Evolutionary conservation across 208 protist genomes (phyloP), one percentile per base, ranked within the genome.

Genomic region (Crithidia mellificae): DNA sequence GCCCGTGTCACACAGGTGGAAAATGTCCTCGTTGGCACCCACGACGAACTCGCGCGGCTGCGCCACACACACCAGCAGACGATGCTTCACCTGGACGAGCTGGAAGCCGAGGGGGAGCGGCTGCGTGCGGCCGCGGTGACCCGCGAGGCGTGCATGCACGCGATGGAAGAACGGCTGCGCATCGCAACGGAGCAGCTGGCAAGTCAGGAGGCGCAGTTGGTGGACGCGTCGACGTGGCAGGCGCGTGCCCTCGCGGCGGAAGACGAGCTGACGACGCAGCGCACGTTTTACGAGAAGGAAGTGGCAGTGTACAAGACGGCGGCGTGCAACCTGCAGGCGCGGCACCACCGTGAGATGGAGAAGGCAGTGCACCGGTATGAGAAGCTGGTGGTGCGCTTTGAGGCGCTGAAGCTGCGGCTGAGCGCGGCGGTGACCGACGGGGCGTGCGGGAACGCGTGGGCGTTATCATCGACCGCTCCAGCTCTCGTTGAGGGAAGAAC

Each of bases 291-390:
- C 56, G 74, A 77, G 34, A 50, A 65, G n/a, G 73, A 85, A 68
- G 54, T 84, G 11, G 63, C 56, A 17, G 41, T 87, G 12, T 80
- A 77, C 34, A 81, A 83, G 53, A 80, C 59, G 17, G 80, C 84
- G 19, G 43, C 83, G 52, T 64, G 59, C 39, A 52, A 63, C 17
- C 46, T 87, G 57, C 84, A 87, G 69, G 47, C 72, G 15, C 27
- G 52, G 11, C 78, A 79, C 44, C 74, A 84, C 47, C 43, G 47
- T 0, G 84, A 84, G 50, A 57, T 78, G 44, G 46, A 49, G 46
- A 68, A 38, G 14, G 63, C 78, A 11, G 57, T 43, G 24, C 65
- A 54, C 41, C 57, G 68, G 50, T 52, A 81, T 32, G 73, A 85
- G 47, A 52, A 66, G 43, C 30, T 84, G 20, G 58, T 61, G 63